Evolutionary conservation across 2,329 filamentous ascomycete genomes (phyloP).

Genomic region (Diplodia mutila): DNA sequence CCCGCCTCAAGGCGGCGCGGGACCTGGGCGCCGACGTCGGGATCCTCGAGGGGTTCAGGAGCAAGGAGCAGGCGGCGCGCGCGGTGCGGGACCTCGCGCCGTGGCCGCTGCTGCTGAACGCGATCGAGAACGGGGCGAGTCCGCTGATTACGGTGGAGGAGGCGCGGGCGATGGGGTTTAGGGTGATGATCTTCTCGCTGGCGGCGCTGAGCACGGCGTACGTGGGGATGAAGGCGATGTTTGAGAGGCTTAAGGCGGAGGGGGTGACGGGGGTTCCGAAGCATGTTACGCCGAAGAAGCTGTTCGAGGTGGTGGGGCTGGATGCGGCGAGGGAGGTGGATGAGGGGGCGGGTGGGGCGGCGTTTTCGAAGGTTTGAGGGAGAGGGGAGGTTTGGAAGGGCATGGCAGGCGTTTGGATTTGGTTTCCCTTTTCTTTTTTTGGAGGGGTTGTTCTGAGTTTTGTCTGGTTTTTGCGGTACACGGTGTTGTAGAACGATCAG

Average conservation of each 20-base stretch:
- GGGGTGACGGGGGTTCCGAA: constrained; percentile 47
- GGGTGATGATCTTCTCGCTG: constrained; percentile 62
- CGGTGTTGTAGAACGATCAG: no score
- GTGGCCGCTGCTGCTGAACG: constrained; percentile 60
- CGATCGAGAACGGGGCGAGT: constrained; percentile 60
- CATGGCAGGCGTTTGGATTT: no score
- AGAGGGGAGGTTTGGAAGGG: no score
- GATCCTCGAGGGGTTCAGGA: constrained; percentile 63
- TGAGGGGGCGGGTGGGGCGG: not conserved
- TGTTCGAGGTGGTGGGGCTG: constrained; percentile 59
- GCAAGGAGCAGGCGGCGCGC: constrained; percentile 53
- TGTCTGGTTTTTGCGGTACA: no score
- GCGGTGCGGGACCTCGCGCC: constrained; percentile 54
- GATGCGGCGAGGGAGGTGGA: constrained; percentile 30
- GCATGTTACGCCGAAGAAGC: constrained; percentile 51
- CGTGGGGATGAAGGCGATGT: constrained; percentile 45
- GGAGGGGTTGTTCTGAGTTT: no score
- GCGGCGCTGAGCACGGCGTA: constrained; percentile 55
- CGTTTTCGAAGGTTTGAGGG: no score
- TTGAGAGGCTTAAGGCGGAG: constrained; percentile 45
- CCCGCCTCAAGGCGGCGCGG: constrained; percentile 55
- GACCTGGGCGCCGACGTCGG: constrained; percentile 62
- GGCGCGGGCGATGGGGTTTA: constrained; percentile 60
- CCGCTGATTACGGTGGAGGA: constrained; percentile 58
- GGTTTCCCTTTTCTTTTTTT: no score